Evolutionary conservation across 225 moss, liverwort and hornwort species (phyloP).

Genomic region (Marchantia polymorpha): DNA sequence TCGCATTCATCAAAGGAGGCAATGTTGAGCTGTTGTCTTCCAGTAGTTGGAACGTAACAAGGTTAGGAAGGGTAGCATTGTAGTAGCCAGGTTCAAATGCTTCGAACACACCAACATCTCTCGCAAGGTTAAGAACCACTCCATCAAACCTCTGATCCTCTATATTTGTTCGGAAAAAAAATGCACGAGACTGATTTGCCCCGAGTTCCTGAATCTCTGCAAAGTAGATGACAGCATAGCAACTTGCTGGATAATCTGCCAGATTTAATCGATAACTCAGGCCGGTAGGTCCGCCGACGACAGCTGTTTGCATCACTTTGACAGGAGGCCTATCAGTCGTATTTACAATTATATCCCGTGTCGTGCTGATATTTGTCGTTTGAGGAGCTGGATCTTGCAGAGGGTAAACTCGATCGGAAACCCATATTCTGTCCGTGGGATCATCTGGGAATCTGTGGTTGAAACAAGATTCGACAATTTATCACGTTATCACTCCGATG

Average conservation of each 20-base stretch:
- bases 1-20: constrained; percentile 43
- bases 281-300: constrained; percentile 23
- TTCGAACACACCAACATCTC: constrained; percentile 30
- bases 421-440: constrained; percentile 52
- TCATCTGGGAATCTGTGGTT: constrained; percentile 46
- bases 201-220: constrained; percentile 42
- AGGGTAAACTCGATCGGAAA: constrained; percentile 35
- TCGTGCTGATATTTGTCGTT: constrained; percentile 31
- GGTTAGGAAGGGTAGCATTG: constrained; percentile 26
- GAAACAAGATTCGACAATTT: too few relatives aligned
- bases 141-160: constrained; percentile 18
- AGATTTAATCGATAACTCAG: constrained; percentile 42
- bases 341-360: constrained; percentile 15
- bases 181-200: constrained; percentile 32
- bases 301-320: constrained; percentile 54
- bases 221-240: constrained; percentile 45
- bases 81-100: constrained; percentile 32
- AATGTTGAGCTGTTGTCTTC: constrained; percentile 27
- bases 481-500: too few relatives aligned
- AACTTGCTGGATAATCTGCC: constrained; percentile 26
- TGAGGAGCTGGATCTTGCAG: constrained; percentile 30
- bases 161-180: constrained; percentile 30
- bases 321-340: constrained; percentile 28
- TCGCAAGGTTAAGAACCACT: constrained; percentile 28
- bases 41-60: constrained; percentile 23